Evolutionary conservation across 192 early-diverging fungal species (phyloP), one percentile per base, ranked within the genome.

Genomic region (Podila horticola): DNA sequence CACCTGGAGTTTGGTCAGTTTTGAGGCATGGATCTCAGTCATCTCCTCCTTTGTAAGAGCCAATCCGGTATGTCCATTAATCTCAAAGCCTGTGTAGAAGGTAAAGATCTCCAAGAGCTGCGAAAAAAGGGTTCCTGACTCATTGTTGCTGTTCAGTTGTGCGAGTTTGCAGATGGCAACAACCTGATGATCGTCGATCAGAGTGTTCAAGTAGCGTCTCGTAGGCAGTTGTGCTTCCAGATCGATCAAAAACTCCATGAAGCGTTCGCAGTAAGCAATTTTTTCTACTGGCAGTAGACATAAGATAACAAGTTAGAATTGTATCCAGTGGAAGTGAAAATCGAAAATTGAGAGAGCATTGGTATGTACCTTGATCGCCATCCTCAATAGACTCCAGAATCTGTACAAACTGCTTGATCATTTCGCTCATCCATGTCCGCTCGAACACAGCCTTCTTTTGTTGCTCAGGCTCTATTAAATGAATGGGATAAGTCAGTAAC

Each of bases 161-260:
- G 90, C 79, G 51, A 86, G 75, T 64, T 82, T 81, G 45, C 83
- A 87, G 24, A 88, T 82, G 11, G 86, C 84, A 2, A 90, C 73
- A 34, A 97, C 76, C 49, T 96, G 90, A 61, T 93, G 91, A 69
- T 99, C 98, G 12, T 91, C 85, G 8, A 99, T 69, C 7, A 99
- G 62, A 3, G 90, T 83, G 71, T 93, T 90, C 59, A 98, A 90
- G 67, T 89, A 96, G 41, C 97, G 91, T n/a, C 97, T 92, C 3
- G 97, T 98, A 5, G 97, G 91, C 62, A 98, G 82, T 84, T 98
- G 97, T 20, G 94, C 88, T 64, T 93, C 90, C 11, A 99, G 79
- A 69, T 96, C 94, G 13, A 96, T 93, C 51, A 99, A 69, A 22
- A 99, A 88, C 83, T 98, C 96, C 13, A 97, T 65, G 62, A 92